Conservation (phyloP, 2,329 filamentous ascomycete species). For the Zasmidium citrigriseum region DNA sequence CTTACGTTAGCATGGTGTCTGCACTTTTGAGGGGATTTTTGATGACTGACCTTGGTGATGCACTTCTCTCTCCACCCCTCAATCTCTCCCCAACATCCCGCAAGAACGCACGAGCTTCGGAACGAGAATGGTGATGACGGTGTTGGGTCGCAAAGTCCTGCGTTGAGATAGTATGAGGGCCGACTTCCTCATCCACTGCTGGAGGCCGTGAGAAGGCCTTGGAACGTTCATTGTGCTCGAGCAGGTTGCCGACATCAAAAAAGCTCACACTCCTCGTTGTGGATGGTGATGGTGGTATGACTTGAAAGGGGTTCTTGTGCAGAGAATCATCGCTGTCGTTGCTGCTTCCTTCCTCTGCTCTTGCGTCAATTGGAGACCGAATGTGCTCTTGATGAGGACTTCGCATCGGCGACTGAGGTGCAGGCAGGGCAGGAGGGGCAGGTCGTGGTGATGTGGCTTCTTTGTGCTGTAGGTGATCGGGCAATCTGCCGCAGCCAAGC, state of each 20-base stretch:
- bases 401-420: constrained; percentile 16
- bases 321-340: constrained; percentile 20
- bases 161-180: constrained; percentile 31
- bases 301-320: constrained; percentile 10
- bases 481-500: constrained; percentile 68
- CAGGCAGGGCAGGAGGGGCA: constrained; percentile 43
- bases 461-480: constrained; percentile 47
- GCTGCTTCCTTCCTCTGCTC: constrained; percentile 4
- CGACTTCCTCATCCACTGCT: constrained; percentile 65
- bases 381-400: neutral
- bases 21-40: too few species aligned
- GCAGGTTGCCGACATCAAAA: constrained; percentile 78
- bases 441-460: constrained; percentile 35
- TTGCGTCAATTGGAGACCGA: neutral
- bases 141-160: constrained; percentile 43
- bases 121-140: constrained; percentile 21
- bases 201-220: constrained; percentile 19
- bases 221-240: constrained; percentile 56
- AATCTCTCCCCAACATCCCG: constrained; percentile 36
- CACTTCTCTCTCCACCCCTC: constrained; percentile 7
- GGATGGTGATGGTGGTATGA: constrained; percentile 19
- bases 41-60: neutral
- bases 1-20: neutral
- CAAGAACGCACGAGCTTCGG: constrained; percentile 34
- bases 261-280: constrained; percentile 62